phyloP scores from a whole-genome alignment of 768 basidiomycete genomes.

The Rhizopogon roseolus region DNA sequence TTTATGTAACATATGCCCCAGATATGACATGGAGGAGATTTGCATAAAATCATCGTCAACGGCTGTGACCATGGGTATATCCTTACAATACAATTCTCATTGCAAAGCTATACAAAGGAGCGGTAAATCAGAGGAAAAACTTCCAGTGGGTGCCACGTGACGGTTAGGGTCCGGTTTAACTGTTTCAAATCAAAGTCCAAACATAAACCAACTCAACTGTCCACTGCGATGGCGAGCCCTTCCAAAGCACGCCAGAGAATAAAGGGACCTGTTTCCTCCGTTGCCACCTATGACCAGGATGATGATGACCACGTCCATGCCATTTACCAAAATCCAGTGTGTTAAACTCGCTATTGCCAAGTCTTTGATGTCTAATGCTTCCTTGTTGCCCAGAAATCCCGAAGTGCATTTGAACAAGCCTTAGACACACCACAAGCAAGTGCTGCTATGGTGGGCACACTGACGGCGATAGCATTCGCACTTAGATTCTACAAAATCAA shows the following conservation, averaged over 20 bases:
- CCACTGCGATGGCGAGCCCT: conserved; percentile 26
- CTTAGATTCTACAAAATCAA: conserved; percentile 93
- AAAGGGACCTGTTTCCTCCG: conserved; percentile 7
- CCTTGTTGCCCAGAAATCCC: conserved; percentile 39
- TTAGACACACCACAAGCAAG: conserved; percentile 64
- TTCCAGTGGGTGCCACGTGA: not conserved
- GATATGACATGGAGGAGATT: not conserved
- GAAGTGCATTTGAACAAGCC: conserved; percentile 55
- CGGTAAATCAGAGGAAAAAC: not conserved
- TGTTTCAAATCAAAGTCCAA: not conserved
- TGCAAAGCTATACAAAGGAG: too few species aligned
- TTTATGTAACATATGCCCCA: not conserved
- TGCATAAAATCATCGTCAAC: too few species aligned
- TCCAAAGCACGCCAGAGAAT: conserved; percentile 28
- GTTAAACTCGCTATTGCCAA: conserved; percentile 13
- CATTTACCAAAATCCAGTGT: conserved; percentile 46
- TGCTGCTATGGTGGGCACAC: conserved; percentile 50
- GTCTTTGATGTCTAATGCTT: conserved; percentile 10
- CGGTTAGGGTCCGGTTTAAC: not conserved
- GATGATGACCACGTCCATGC: conserved; percentile 51
- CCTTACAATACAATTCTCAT: too few species aligned
- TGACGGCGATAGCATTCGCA: conserved; percentile 76
- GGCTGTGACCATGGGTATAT: too few species aligned
- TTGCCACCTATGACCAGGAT: conserved; percentile 28
- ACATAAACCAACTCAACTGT: not conserved